Evolutionary conservation across 306 rosid genomes (phyloP), one percentile per base, ranked within the genome.

Genomic region (Prunus padus): DNA sequence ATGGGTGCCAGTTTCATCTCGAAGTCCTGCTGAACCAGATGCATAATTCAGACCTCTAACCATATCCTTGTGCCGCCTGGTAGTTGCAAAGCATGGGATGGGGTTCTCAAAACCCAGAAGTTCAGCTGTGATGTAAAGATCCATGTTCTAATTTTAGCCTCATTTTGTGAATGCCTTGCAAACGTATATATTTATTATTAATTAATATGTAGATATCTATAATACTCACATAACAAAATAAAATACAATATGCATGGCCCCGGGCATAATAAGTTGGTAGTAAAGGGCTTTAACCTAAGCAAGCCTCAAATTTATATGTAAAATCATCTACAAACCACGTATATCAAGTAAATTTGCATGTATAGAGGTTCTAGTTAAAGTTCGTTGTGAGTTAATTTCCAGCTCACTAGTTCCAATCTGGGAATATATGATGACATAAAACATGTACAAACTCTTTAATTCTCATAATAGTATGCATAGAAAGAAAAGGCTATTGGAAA

Each of bases 41-140:
- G 84, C 84, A 51, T 80, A 80, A 44, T 80, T 80, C 22, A 80
- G 50, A 14, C 84, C 84, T 62, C 46, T 11, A 5, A 75, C 23
- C 44, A 62, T 70, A 3, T 54, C 23, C 66, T 61, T 3, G 6
- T 15, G 3, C 64, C 20, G 14, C 3, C 3, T 31, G 3, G 80
- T 40, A 61, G 20, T 44, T 25, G 47, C 60, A 47, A 42, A 76
- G 19, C 80, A 72, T 26, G 73, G 77, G 44, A 81, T 76, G 49
- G 44, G 63, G 45, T 23, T 55, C 3, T 7, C 3, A 56, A 81
- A 81, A 3, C 72, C 80, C 55, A 81, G 25, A 11, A 69, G 1
- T 70, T 81, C 40, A 62, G 69, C 80, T 81, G 73, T 13, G 62
- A 45, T 47, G 31, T 47, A 51, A 23, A 16, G 30, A 50, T 28